Evolutionary conservation across 805 yeast genomes (phyloP).

Genomic region (Grigorovia humatica): DNA sequence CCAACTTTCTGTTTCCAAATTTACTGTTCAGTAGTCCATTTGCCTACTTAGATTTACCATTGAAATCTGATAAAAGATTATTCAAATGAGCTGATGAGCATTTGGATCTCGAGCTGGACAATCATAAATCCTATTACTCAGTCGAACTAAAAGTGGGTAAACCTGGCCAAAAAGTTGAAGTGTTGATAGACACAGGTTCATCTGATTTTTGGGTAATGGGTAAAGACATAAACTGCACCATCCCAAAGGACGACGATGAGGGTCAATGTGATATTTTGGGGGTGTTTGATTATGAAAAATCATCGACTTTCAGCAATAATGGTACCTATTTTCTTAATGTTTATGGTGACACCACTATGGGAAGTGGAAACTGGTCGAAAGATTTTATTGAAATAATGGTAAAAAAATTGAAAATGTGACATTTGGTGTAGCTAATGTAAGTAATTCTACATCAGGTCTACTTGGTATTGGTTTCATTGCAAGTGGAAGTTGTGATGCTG

Average conservation of each 20-base stretch:
- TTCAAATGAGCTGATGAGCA: background rate
- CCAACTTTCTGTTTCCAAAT: background rate
- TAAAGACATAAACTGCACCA: constrained; percentile 5
- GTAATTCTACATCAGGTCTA: constrained; percentile 33
- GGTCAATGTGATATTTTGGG: constrained; percentile 31
- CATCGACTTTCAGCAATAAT: constrained; percentile 27
- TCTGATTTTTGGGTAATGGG: constrained; percentile 52
- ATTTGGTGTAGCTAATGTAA: constrained; percentile 26
- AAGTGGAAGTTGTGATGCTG: constrained; percentile 34
- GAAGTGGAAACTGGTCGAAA: constrained; percentile 44
- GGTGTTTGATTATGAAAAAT: constrained; percentile 26
- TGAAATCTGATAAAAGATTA: background rate
- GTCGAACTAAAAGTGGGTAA: constrained; percentile 45
- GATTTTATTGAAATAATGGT: constrained; percentile 37
- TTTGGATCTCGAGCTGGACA: background rate
- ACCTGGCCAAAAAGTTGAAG: constrained; percentile 41
- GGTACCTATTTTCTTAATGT: constrained; percentile 31
- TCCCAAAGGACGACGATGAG: background rate
- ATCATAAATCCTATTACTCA: constrained; percentile 22
- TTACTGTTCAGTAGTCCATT: background rate
- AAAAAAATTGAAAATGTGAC: constrained; percentile 21
- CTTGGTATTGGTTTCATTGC: constrained; percentile 45
- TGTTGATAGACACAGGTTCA: constrained; percentile 67
- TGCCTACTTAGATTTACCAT: background rate
- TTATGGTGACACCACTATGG: constrained; percentile 43